Base-by-base conservation (phyloP, 2,329 filamentous ascomycete species). In the Scedosporium minutisporum region DNA sequence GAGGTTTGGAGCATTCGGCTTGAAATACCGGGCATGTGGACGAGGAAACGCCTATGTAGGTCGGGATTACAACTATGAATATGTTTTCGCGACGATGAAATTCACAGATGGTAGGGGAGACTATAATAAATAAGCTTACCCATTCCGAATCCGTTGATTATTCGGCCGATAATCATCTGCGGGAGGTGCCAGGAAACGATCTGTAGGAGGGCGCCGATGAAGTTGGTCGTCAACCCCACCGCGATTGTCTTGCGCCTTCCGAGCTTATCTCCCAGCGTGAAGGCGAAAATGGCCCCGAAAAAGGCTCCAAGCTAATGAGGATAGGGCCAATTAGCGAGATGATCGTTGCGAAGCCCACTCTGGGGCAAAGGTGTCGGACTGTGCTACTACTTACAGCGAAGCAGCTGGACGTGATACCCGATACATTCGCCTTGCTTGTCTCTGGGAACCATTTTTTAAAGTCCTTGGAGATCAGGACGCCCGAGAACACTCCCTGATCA, bases 331-430 rank as follows among this genome's bases (percentile, higher is more conserved):
- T 29, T 29, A 29, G 27, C 27, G 27, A 29, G 27, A 29, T 29
- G 27, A 29, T 29, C 27, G 14, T 29, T 0, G 16, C 6, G 14
- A 57, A 23, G 53, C 25, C 53, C 16, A 6, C 21, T 48, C 10
- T 27, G 12, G 6, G 14, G 6, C 53, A 57, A 14, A 18, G 18
- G 3, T 48, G 3, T 48, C 21, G 27, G 27, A 29, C 27, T 29
- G 27, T 6, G 27, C 27, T 29, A 29, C 27, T 29, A 65, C 76
- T 65, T 65, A 77, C 75, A 21, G 76, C 72, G 63, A 79, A 79
- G 63, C 74, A 77, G 62, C 75, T 77, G 1, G 76, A 77, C 1
- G 74, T 75, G 58, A 78, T 77, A 6, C 77, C 77, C 0, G 76
- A 78, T 38, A 78, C 73, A 61, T 73, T 75, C 7, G 76, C 69